Conservation (phyloP, 257 asterid species). For the Nicotiana attenuata region DNA sequence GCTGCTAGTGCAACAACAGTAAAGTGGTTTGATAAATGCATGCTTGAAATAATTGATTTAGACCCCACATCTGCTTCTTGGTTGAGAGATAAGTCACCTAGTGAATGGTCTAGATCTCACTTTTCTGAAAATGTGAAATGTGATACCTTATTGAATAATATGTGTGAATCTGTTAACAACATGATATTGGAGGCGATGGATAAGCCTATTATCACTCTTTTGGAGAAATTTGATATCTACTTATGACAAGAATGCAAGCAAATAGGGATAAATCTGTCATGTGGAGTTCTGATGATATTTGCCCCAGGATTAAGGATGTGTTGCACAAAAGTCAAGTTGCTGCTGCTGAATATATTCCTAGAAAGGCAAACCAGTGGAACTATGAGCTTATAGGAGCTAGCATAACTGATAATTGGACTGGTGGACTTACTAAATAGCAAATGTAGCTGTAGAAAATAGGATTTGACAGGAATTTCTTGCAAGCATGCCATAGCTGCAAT, state of each 20-base stretch:
- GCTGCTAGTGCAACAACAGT: background rate
- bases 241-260: background rate
- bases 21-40: background rate
- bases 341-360: background rate
- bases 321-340: background rate
- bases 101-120: slow-evolving; percentile 4
- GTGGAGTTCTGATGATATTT: background rate
- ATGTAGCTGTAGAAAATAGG: too few species aligned
- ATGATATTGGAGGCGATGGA: background rate
- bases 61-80: background rate
- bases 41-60: background rate
- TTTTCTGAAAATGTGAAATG: background rate
- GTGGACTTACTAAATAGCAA: too few species aligned
- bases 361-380: background rate
- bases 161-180: background rate
- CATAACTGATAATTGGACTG: background rate
- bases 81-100: background rate
- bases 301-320: background rate
- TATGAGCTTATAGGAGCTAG: background rate
- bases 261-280: background rate
- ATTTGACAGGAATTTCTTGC: background rate
- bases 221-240: background rate
- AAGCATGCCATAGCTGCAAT: background rate
- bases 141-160: background rate
- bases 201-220: background rate